These are phyloP conservation scores for Fusarium sulawesiense DNA, from an alignment of 2,329 filamentous ascomycete species.

Conservation along the genomic window DNA sequence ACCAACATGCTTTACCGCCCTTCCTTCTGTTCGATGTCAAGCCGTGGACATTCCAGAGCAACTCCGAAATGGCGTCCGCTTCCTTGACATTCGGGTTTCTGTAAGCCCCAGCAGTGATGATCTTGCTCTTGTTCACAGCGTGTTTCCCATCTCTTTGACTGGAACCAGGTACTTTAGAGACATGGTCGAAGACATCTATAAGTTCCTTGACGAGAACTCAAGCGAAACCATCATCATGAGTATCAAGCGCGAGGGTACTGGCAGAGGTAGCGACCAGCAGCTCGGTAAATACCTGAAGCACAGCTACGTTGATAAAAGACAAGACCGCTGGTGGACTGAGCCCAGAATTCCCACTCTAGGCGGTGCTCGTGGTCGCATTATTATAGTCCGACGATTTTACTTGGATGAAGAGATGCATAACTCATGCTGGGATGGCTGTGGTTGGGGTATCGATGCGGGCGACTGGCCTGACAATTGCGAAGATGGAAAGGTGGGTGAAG, in stretches of 20 bases:
- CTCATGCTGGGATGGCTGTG: conserved; percentile 61
- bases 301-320: conserved; percentile 72
- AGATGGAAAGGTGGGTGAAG: conserved; percentile 75
- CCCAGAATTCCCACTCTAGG: conserved; percentile 82
- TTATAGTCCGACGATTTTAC: conserved; percentile 84
- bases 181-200: conserved; percentile 76
- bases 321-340: conserved; percentile 80
- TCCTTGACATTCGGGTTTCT: conserved; percentile 88
- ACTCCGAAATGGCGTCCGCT: conserved; percentile 89
- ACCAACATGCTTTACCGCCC: conserved; percentile 83
- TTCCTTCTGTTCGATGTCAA: conserved; percentile 95
- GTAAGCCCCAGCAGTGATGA: conserved; percentile 67
- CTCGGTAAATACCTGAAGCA: conserved; percentile 78
- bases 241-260: conserved; percentile 90
- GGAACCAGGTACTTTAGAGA: conserved; percentile 82
- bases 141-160: conserved; percentile 87
- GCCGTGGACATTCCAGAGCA: conserved; percentile 81
- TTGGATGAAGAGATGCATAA: conserved; percentile 67
- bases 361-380: conserved; percentile 82
- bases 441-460: conserved; percentile 71
- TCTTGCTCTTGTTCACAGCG: conserved; percentile 87
- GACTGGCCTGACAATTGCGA: conserved; percentile 90
- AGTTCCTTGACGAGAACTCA: conserved; percentile 81
- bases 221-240: conserved; percentile 87
- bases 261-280: conserved; percentile 81